A percentile compares a stretch with the other conserved stretches of the same genome.
Evolutionary conservation across 2,329 filamentous ascomycete species (phyloP).

Genomic region (Aspergillus udagawae): DNA sequence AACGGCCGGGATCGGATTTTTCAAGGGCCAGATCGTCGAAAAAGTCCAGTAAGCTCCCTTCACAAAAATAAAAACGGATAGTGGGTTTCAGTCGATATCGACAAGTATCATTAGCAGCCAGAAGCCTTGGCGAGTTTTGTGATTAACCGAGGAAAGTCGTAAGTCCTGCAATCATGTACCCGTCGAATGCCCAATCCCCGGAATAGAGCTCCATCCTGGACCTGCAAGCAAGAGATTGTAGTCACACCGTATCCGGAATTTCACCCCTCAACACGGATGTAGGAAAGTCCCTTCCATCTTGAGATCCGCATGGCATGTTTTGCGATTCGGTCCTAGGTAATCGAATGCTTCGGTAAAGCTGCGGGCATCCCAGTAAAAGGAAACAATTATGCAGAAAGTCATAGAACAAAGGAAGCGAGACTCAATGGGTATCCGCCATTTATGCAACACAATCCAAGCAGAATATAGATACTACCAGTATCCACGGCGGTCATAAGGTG

Average conservation of each 20-base stretch:
- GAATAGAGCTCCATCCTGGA: conserved; percentile 22
- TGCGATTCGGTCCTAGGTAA: neutral
- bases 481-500: conserved; percentile 40
- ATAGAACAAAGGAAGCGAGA: conserved; percentile 7
- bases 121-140: neutral
- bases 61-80: neutral
- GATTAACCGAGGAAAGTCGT: neutral
- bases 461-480: conserved; percentile 39
- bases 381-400: neutral
- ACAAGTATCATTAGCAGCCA: neutral
- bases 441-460: conserved; percentile 14
- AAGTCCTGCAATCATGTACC: conserved; percentile 11
- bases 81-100: neutral
- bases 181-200: conserved; percentile 53
- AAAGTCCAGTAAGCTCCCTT: neutral
- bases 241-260: neutral
- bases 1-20: neutral
- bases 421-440: conserved; percentile 22
- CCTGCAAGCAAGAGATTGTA: neutral
- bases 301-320: neutral
- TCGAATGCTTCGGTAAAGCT: neutral
- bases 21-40: neutral
- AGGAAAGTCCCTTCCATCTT: neutral
- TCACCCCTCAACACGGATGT: neutral
- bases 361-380: neutral